Percentiles rank a stretch among this genome's conserved stretches.
phyloP scores from a whole-genome alignment of 805 yeast species.

The Hyphopichia homilentoma region DNA sequence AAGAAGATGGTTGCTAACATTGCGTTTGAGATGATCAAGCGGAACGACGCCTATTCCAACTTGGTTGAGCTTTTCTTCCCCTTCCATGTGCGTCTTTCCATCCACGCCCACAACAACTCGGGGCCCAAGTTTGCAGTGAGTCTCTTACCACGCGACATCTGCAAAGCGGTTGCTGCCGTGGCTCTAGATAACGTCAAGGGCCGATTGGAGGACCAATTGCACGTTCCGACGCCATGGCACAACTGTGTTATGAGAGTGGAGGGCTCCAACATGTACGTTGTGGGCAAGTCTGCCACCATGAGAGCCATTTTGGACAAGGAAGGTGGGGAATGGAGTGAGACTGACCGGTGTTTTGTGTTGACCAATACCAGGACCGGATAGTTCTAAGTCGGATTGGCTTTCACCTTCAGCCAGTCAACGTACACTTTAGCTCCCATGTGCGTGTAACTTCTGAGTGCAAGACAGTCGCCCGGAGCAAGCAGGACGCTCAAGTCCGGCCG shows the following conservation, averaged over 20 bases:
- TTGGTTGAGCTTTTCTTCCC: conserved; percentile 58
- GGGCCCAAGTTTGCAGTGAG: conserved; percentile 61
- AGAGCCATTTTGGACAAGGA: conserved; percentile 1
- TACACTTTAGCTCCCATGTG: background rate
- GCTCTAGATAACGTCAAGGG: too few species aligned
- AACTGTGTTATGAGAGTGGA: conserved; percentile 42
- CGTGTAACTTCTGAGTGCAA: background rate
- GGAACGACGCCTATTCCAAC: conserved; percentile 64
- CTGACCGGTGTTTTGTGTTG: background rate
- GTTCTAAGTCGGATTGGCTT: too few species aligned
- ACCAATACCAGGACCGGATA: too few species aligned
- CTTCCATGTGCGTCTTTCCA: conserved; percentile 55
- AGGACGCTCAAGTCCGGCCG: too few species aligned
- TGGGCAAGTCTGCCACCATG: conserved; percentile 20
- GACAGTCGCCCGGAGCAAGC: too few species aligned
- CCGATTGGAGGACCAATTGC: conserved; percentile 51
- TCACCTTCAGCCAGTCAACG: too few species aligned
- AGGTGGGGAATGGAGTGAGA: background rate
- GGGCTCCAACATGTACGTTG: conserved; percentile 16
- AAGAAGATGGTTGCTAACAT: conserved; percentile 50
- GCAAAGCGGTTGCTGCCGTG: conserved; percentile 21
- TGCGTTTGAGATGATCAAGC: conserved; percentile 61
- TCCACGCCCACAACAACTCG: conserved; percentile 56
- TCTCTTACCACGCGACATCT: conserved; percentile 40
- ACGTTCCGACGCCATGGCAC: conserved; percentile 69